Conservation (phyloP, 306 rosid species). For the Pyrus betulifolia region DNA sequence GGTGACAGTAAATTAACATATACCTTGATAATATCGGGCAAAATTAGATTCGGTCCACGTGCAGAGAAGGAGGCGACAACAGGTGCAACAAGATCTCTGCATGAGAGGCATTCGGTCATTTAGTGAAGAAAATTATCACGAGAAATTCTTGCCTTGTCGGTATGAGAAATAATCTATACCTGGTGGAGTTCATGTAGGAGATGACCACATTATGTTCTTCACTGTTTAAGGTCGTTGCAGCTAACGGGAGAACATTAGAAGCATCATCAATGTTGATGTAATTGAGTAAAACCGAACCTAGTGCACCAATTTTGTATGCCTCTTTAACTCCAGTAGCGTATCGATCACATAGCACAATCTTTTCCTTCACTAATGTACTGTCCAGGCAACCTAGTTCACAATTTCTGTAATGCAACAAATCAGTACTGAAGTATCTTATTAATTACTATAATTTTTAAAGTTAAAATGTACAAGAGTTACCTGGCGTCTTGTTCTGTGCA, state of each 20-base stretch:
- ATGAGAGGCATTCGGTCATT: neutral
- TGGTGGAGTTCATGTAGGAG: neutral
- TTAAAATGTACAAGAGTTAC: neutral
- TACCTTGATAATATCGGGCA: neutral
- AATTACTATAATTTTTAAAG: neutral
- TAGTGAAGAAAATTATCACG: neutral
- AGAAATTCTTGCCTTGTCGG: neutral
- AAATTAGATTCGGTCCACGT: constrained; percentile 19
- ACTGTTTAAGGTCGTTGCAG: neutral
- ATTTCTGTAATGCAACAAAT: neutral
- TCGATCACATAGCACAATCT: constrained; percentile 20
- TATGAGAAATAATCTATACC: neutral
- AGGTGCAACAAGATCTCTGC: constrained; percentile 16
- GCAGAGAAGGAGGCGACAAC: constrained; percentile 19
- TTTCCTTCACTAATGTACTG: constrained; percentile 19
- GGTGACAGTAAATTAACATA: neutral
- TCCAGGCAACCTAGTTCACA: neutral
- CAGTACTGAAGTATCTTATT: neutral
- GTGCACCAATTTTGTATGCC: constrained; percentile 13
- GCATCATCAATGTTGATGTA: neutral
- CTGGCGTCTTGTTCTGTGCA: neutral
- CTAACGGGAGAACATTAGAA: neutral
- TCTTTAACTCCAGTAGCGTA: neutral
- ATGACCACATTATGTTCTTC: neutral
- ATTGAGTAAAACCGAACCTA: neutral